These are phyloP conservation scores for Phaeodactylum tricornutum DNA, from an alignment of 108 stramenopile genomes.

Conservation along the genomic window DNA sequence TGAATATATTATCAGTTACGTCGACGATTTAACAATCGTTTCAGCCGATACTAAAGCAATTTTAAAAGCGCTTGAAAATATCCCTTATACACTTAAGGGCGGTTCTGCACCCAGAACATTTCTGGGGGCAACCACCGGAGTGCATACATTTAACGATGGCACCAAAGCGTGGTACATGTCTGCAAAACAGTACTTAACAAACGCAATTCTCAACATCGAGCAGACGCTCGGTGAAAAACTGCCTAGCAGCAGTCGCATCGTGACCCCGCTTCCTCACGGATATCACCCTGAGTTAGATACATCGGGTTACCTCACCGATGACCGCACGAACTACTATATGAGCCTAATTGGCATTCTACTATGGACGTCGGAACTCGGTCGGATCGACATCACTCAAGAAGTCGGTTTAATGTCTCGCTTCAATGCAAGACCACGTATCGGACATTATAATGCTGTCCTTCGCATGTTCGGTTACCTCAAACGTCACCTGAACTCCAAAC, in stretches of 20 bases:
- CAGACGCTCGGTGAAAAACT: slow-evolving; percentile 8
- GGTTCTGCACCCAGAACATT: slow-evolving; percentile 10
- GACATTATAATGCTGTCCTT: slow-evolving; percentile 28
- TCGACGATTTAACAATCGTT: slow-evolving; percentile 16
- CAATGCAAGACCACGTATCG: slow-evolving; percentile 21
- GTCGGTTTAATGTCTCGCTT: slow-evolving; percentile 29
- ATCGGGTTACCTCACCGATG: neutral
- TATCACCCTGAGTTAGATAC: slow-evolving; percentile 17
- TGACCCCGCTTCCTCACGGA: slow-evolving; percentile 12
- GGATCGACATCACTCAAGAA: slow-evolving; percentile 29
- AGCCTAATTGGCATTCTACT: slow-evolving; percentile 27
- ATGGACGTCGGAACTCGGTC: slow-evolving; percentile 41
- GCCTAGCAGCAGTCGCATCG: slow-evolving; percentile 12
- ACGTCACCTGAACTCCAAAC: slow-evolving; percentile 6
- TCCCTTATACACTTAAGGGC: slow-evolving; percentile 14
- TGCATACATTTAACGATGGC: slow-evolving; percentile 6
- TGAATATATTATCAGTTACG: slow-evolving; percentile 25
- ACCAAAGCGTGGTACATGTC: slow-evolving; percentile 13
- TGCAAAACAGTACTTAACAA: slow-evolving; percentile 15
- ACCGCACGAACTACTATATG: slow-evolving; percentile 15
- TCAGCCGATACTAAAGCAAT: slow-evolving; percentile 1
- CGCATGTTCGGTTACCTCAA: slow-evolving; percentile 23
- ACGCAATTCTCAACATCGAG: slow-evolving; percentile 19
- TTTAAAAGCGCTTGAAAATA: slow-evolving; percentile 6
- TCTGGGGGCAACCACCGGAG: slow-evolving; percentile 13